Conservation (phyloP, 164 flowering plant species). For the Magnolia kwangsiensis region DNA sequence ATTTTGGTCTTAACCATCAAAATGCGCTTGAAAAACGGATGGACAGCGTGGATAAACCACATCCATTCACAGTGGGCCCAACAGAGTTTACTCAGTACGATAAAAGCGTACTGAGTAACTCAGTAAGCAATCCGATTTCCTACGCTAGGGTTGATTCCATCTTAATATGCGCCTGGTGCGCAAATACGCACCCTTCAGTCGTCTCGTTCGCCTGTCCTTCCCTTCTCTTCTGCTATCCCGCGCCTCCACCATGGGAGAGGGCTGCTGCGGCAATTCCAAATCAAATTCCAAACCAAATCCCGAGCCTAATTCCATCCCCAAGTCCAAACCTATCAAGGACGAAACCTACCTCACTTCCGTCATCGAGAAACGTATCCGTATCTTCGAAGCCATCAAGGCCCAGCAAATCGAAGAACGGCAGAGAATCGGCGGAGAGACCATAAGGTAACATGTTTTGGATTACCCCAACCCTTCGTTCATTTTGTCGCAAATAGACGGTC, state of each 20-base stretch:
- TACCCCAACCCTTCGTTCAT: background rate
- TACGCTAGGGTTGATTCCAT: background rate
- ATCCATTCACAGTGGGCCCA: no score
- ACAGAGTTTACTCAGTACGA: no score
- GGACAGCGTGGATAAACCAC: no score
- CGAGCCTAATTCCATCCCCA: background rate
- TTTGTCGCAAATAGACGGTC: no score
- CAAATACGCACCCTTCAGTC: background rate
- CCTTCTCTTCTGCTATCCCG: conserved; percentile 1
- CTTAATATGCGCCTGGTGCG: background rate
- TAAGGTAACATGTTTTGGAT: conserved; percentile 42
- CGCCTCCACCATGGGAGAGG: conserved; percentile 21
- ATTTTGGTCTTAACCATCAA: no score
- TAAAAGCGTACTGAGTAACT: no score
- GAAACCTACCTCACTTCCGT: conserved; percentile 47
- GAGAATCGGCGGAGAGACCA: conserved; percentile 50
- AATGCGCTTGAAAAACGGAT: no score
- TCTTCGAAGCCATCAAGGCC: conserved; percentile 55
- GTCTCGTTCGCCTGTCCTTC: background rate
- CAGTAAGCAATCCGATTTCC: no score
- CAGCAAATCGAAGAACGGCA: conserved; percentile 38
- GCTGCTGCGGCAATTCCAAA: conserved; percentile 6
- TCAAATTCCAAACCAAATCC: conserved; percentile 13
- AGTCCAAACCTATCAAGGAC: background rate
- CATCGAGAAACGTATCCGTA: conserved; percentile 59